Evolutionary conservation across 2,329 filamentous ascomycete species (phyloP).

Genomic region (Esteya vermicola): DNA sequence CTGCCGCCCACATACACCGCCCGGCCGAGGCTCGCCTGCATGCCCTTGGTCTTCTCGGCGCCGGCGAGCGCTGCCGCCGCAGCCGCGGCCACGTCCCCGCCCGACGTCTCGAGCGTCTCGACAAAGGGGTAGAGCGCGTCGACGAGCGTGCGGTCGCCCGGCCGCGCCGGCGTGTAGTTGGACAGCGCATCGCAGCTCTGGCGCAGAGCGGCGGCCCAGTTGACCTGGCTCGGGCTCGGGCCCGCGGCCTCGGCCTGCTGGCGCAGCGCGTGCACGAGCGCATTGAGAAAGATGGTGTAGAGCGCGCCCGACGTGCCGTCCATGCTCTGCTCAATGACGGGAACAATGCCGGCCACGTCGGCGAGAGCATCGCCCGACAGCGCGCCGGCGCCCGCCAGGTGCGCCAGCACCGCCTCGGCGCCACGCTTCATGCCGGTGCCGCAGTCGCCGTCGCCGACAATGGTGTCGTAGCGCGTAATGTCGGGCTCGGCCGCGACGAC

Average conservation of each 20-base stretch:
- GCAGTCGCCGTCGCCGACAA: slow-evolving; percentile 84
- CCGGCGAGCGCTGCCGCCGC: slow-evolving; percentile 62
- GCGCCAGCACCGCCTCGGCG: slow-evolving; percentile 52
- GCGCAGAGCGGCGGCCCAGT: slow-evolving; percentile 52
- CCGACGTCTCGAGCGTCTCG: slow-evolving; percentile 49
- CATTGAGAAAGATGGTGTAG: slow-evolving; percentile 78
- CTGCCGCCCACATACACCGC: slow-evolving; percentile 66
- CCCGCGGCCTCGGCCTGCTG: slow-evolving; percentile 17
- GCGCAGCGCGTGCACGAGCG: slow-evolving; percentile 53
- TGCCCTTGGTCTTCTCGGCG: slow-evolving; percentile 74
- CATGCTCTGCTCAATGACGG: slow-evolving; percentile 42
- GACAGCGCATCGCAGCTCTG: slow-evolving; percentile 56
- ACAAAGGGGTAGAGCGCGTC: slow-evolving; percentile 87
- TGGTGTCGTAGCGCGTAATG: slow-evolving; percentile 60
- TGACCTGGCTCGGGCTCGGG: slow-evolving; percentile 20
- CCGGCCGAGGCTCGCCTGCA: slow-evolving; percentile 77
- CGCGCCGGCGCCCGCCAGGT: slow-evolving; percentile 26
- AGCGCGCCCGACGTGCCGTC: slow-evolving; percentile 48
- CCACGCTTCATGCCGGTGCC: slow-evolving; percentile 76
- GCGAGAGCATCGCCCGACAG: slow-evolving; percentile 37
- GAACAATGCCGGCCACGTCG: slow-evolving; percentile 36
- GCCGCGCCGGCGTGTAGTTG: slow-evolving; percentile 78
- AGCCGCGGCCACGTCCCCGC: slow-evolving; percentile 51
- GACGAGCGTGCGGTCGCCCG: slow-evolving; percentile 79
- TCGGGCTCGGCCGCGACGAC: slow-evolving; percentile 56